Evolutionary conservation across 345 rosid species (phyloP).

Genomic region (Draba incana): DNA sequence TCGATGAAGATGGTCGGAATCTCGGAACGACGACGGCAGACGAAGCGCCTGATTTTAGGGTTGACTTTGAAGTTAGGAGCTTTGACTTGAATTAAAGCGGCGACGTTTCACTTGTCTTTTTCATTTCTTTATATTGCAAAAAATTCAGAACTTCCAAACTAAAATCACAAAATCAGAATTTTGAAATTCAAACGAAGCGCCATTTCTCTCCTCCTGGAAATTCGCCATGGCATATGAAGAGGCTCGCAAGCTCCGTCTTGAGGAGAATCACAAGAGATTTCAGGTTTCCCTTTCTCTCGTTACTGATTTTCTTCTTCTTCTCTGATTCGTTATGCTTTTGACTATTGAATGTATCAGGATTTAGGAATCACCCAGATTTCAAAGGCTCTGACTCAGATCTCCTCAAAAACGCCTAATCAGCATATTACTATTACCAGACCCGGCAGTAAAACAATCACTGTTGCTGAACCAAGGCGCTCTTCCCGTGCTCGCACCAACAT

Average conservation of each 20-base stretch:
- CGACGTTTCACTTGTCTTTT: too few species aligned
- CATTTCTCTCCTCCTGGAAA: conserved; percentile 1
- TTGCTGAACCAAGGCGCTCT: conserved; percentile 57
- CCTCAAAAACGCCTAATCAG: conserved; percentile 41
- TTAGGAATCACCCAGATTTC: conserved; percentile 44
- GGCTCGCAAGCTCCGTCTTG: conserved; percentile 50
- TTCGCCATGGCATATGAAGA: conserved; percentile 47
- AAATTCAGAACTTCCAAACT: too few species aligned
- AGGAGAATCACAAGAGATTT: conserved; percentile 53
- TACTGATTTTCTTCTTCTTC: neutral
- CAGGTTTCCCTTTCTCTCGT: conserved; percentile 38
- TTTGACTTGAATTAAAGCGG: too few species aligned
- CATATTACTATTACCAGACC: conserved; percentile 34
- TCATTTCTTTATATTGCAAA: too few species aligned
- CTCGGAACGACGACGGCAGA: too few species aligned
- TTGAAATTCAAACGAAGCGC: conserved; percentile 14
- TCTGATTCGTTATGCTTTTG: neutral
- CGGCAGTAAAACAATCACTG: conserved; percentile 16
- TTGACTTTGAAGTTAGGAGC: too few species aligned
- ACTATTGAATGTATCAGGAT: conserved; percentile 38
- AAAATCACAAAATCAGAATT: too few species aligned
- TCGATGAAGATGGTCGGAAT: too few species aligned
- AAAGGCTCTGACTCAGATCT: conserved; percentile 29
- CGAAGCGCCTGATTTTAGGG: too few species aligned
- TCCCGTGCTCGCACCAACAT: conserved; percentile 49